Conservation (phyloP, 2,329 filamentous ascomycete genomes). For the Macrophomina tecta region DNA sequence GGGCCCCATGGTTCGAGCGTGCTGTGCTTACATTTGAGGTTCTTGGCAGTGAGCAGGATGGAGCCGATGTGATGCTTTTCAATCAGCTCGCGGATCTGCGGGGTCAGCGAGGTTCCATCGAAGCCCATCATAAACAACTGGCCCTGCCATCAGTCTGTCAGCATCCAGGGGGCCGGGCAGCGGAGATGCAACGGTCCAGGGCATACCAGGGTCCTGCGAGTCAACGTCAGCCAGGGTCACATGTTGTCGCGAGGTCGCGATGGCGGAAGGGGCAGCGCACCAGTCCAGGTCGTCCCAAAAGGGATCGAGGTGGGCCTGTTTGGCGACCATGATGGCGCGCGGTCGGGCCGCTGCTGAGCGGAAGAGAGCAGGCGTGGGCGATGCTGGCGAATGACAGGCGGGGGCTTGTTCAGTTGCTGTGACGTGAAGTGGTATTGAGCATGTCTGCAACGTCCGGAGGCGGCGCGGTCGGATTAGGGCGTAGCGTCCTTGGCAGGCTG, state of each 20-base stretch:
- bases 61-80: slow-evolving; percentile 87
- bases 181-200: slow-evolving; percentile 30
- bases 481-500: slow-evolving; percentile 22
- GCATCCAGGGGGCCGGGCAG: slow-evolving; percentile 35
- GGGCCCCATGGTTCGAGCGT: slow-evolving; percentile 29
- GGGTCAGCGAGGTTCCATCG: slow-evolving; percentile 82
- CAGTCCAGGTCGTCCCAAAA: slow-evolving; percentile 77
- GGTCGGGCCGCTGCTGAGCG: slow-evolving; percentile 42
- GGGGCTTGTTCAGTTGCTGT: slow-evolving; percentile 25
- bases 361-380: background rate
- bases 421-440: slow-evolving; percentile 30
- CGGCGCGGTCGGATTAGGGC: slow-evolving; percentile 26
- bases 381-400: slow-evolving; percentile 22
- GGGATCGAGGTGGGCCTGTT: slow-evolving; percentile 52
- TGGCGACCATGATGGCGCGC: slow-evolving; percentile 60
- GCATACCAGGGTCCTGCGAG: slow-evolving; percentile 53
- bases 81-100: slow-evolving; percentile 80
- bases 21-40: slow-evolving; percentile 73
- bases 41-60: slow-evolving; percentile 83
- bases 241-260: slow-evolving; percentile 35
- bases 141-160: slow-evolving; percentile 55
- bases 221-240: slow-evolving; percentile 43
- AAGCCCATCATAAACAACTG: slow-evolving; percentile 85
- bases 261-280: slow-evolving; percentile 53
- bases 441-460: slow-evolving; percentile 29